Evolutionary conservation across 2,329 filamentous ascomycete species (phyloP).

Genomic region (Botryotinia narcissicola): DNA sequence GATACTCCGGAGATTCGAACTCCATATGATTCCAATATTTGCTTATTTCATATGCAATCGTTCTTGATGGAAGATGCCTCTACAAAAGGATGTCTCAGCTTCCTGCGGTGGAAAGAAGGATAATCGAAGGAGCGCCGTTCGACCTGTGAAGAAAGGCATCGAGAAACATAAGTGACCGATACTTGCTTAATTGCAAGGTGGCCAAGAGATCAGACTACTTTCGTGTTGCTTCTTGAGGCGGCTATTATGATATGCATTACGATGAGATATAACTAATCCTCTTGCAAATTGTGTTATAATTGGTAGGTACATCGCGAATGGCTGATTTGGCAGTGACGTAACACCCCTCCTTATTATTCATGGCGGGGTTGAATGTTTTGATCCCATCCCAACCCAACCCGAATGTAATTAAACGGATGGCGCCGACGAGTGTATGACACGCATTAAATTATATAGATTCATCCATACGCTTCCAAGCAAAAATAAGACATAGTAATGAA

Average conservation of each 20-base stretch:
- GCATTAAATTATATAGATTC: background rate
- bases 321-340: slow-evolving; percentile 9
- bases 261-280: background rate
- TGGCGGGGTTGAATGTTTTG: slow-evolving; percentile 1
- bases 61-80: background rate
- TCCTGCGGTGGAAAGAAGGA: background rate
- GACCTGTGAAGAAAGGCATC: background rate
- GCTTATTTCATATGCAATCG: background rate
- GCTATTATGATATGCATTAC: background rate
- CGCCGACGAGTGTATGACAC: slow-evolving; percentile 6
- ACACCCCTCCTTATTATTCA: background rate
- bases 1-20: background rate
- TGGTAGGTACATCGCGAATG: background rate
- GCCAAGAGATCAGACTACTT: too few species aligned
- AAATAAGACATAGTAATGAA: background rate
- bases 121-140: background rate
- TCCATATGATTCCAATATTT: background rate
- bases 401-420: background rate
- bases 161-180: background rate
- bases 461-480: background rate
- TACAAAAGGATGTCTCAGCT: background rate
- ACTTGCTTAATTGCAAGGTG: background rate
- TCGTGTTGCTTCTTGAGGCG: background rate
- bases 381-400: background rate
- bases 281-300: background rate